Evolutionary conservation across 2,329 filamentous ascomycete species (phyloP).

Genomic region (Massarina eburnea): DNA sequence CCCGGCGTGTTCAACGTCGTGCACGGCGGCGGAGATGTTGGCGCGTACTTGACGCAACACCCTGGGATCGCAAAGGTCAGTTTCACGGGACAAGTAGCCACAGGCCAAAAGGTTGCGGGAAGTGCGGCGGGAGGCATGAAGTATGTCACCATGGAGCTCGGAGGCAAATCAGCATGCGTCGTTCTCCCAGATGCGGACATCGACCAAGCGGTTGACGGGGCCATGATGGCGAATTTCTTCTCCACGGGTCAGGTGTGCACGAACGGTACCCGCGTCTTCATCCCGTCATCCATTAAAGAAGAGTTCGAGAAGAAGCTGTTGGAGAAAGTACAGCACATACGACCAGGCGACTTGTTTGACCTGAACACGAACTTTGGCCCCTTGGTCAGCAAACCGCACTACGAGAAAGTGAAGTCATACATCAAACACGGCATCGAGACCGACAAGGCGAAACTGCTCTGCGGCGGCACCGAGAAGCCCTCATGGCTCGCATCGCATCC

Average conservation of each 20-base stretch:
- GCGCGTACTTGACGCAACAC: slow-evolving; percentile 73
- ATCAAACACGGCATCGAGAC: slow-evolving; percentile 72
- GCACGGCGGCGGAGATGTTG: slow-evolving; percentile 77
- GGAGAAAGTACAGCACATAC: slow-evolving; percentile 69
- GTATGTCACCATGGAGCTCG: slow-evolving; percentile 89
- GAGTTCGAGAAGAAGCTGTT: slow-evolving; percentile 70
- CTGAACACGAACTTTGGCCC: slow-evolving; percentile 79
- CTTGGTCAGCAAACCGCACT: slow-evolving; percentile 72
- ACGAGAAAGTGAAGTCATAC: slow-evolving; percentile 76
- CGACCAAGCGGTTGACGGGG: slow-evolving; percentile 80
- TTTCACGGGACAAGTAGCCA: slow-evolving; percentile 85
- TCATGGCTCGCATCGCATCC: slow-evolving; percentile 49
- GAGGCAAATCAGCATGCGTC: slow-evolving; percentile 80
- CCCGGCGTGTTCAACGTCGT: slow-evolving; percentile 85
- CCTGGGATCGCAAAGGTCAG: slow-evolving; percentile 78
- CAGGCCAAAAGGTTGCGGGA: slow-evolving; percentile 78
- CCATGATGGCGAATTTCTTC: slow-evolving; percentile 94
- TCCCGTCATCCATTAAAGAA: slow-evolving; percentile 66
- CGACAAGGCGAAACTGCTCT: slow-evolving; percentile 74
- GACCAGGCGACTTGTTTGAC: slow-evolving; percentile 73
- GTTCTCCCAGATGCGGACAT: slow-evolving; percentile 79
- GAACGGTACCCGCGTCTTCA: slow-evolving; percentile 85
- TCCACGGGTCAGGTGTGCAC: slow-evolving; percentile 91
- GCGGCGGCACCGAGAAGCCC: slow-evolving; percentile 67
- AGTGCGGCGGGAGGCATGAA: slow-evolving; percentile 79